phyloP scores from a whole-genome alignment of 148 eudicot genomes.

The Amaranthus hypochondriacus region DNA sequence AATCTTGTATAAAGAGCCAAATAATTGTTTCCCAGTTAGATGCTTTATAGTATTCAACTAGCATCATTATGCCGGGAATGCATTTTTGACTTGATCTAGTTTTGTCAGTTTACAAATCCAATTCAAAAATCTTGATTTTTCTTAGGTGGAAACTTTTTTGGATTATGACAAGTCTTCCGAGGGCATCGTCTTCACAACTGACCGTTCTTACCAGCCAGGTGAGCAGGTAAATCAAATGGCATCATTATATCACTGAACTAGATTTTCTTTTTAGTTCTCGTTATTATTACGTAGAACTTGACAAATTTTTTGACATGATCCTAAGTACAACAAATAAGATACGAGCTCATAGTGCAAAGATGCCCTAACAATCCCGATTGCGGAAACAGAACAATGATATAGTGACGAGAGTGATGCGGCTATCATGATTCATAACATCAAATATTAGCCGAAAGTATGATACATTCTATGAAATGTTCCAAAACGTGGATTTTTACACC shows the following conservation, averaged over 20 bases:
- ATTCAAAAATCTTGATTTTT: constrained; percentile 17
- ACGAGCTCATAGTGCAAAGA: too few species aligned
- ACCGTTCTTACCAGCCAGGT: constrained; percentile 91
- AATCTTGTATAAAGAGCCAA: neutral
- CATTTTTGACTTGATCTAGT: neutral
- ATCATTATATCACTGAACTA: neutral
- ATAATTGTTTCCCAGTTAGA: neutral
- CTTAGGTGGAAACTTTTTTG: constrained; percentile 80
- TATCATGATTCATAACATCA: too few species aligned
- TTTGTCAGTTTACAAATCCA: neutral
- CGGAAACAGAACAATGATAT: too few species aligned
- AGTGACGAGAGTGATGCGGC: too few species aligned
- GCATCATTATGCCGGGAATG: neutral
- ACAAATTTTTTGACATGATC: too few species aligned
- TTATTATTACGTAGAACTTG: too few species aligned
- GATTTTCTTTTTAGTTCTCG: neutral
- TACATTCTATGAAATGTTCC: too few species aligned
- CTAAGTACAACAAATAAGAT: too few species aligned
- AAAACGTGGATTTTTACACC: too few species aligned
- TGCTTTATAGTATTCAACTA: neutral
- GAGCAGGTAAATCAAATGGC: constrained; percentile 78
- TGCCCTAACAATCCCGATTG: too few species aligned
- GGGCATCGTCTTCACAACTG: constrained; percentile 86
- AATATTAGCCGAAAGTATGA: too few species aligned
- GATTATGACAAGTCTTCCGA: constrained; percentile 88